Base-by-base conservation (phyloP, 2,329 filamentous ascomycete species). In the Akanthomyces uredinophilus region DNA sequence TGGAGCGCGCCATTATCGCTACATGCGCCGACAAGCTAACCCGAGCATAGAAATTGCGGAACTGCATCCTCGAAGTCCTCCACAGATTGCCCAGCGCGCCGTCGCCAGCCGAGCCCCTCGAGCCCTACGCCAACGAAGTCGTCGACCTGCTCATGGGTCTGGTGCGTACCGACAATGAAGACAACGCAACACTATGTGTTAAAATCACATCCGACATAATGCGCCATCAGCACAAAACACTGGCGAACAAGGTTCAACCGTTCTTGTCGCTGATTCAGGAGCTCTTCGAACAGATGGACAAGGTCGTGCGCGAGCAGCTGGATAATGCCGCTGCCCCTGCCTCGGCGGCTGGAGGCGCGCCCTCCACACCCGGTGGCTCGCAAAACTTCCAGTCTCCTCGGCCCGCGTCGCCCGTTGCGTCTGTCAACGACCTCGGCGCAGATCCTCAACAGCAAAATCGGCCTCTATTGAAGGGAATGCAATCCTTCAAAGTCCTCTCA, bases 121-220 rank as follows among this genome's bases (percentile, higher is more conserved):
- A 98, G 73, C 90, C 88, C 0, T 96, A 94, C 74, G 93, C 94
- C 44, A 84, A 87, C 66, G 91, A 96, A 72, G 88, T 96, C 64
- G 91, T 97, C 64, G 93, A 97, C 71, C 83, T 96, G 67, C 83
- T 98, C 65, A 94, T 98, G 87, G 84, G 86, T 60, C 79, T 99
- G 63, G 92, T 98, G 64, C 87, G 89, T 68, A 89, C 87, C 47
- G 95, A 99, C 75, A 99, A 99, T 70, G 95, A 99, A 77, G 95
- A 99, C 66, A 99, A 99, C 81, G 95, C 94, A 2, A 92, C 96
- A n/a, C 79, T 99, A 65, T 97, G 94, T 73, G 92, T 99, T 78
- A 99, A 99, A 81, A 96, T 94, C 16, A 92, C 96, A 57, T 97
- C 96, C 80, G 95, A 99, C 72, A 88, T 98, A 66, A 92, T 96